Evolutionary conservation across 192 early-diverging fungal species (phyloP).

Genomic region (Ambispora gerdemannii): DNA sequence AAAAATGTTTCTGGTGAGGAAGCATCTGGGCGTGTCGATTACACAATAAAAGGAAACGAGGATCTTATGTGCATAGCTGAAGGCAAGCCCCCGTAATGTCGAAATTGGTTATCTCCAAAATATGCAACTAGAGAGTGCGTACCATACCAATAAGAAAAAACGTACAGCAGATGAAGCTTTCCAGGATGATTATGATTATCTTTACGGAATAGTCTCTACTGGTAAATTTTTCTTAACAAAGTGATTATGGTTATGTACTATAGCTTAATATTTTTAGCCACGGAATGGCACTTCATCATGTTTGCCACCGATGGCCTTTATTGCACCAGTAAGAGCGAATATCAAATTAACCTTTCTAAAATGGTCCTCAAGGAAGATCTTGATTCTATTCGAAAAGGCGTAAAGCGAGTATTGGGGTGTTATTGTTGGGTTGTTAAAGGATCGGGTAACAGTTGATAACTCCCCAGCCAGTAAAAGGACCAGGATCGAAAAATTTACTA

Average conservation of each 20-base stretch:
- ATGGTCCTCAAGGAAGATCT: neutral
- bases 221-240: too few species aligned
- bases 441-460: neutral
- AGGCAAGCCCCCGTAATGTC: too few species aligned
- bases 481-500: too few species aligned
- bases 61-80: too few species aligned
- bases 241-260: neutral
- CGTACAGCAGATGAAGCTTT: too few species aligned
- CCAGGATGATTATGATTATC: neutral
- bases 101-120: neutral
- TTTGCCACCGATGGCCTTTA: conserved; percentile 5
- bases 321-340: neutral
- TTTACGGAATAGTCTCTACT: too few species aligned
- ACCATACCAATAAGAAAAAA: too few species aligned
- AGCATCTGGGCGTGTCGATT: too few species aligned
- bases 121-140: too few species aligned
- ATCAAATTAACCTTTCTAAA: conserved; percentile 10
- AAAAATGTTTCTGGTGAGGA: too few species aligned
- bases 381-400: neutral
- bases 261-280: too few species aligned
- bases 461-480: conserved; percentile 13
- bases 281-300: conserved; percentile 19
- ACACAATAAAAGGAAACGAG: too few species aligned
- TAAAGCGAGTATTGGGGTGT: conserved; percentile 2
- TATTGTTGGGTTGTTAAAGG: conserved; percentile 17